Base-by-base conservation (phyloP, 2,329 filamentous ascomycete species). In the Delphinella strobiligena region DNA sequence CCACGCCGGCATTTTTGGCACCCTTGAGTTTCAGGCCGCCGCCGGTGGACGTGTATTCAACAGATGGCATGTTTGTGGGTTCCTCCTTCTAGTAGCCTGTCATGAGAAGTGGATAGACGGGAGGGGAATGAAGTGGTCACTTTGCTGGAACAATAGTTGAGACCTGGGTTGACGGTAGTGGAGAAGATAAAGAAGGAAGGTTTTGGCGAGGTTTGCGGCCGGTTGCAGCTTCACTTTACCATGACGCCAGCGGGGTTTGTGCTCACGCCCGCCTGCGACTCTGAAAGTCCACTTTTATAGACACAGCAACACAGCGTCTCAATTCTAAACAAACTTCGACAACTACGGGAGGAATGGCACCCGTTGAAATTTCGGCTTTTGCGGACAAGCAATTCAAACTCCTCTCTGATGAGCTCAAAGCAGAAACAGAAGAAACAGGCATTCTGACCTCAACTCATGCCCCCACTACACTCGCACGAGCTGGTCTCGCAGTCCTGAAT, bases 21-120 rank as follows among this genome's bases (percentile, higher is more conserved):
- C 87, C 86, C 66, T 95, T 95, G 44, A 95, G 73, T 57, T 85
- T 89, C 24, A 95, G 74, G 45, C 80, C 81, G 51, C 86, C 86
- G 53, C 80, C 76, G 45, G 73, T 71, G 41, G 75, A 65, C 35
- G 71, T 61, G 66, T 93, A 93, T 50, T 93, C 84, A 59, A 83
- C 80, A 40, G 75, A 71, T 17, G 79, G 74, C 82, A 87, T 87
- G 34, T n/a, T n/a, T n/a, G n/a, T n/a, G n/a, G n/a, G n/a, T n/a
- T n/a, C n/a, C n/a, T n/a, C n/a, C n/a, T n/a, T n/a, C n/a, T n/a
- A n/a, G n/a, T n/a, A n/a, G n/a, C n/a, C n/a, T n/a, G n/a, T n/a
- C n/a, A n/a, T n/a, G n/a, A n/a, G n/a, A n/a, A n/a, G n/a, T n/a
- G n/a, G n/a, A n/a, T n/a, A n/a, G n/a, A n/a, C n/a, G n/a, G n/a